These are phyloP conservation scores for Aureobasidium sp. DNA, from an alignment of 2,329 filamentous ascomycete species.

Conservation along the genomic window DNA sequence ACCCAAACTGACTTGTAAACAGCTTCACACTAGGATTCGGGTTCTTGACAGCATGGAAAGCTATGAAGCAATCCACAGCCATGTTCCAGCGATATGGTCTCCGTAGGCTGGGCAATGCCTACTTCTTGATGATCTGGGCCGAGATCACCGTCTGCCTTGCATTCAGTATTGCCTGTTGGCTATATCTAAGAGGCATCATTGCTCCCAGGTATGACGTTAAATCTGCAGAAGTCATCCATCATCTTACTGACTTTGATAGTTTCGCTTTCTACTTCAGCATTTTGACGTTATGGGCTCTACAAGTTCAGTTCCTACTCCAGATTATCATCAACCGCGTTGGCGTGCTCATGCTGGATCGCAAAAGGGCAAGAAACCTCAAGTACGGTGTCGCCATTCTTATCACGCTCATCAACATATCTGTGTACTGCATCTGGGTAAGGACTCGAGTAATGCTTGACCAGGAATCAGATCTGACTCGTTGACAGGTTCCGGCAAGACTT, in stretches of 20 bases:
- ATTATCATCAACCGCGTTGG: conserved; percentile 31
- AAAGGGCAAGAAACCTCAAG: conserved; percentile 26
- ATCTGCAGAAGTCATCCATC: no score
- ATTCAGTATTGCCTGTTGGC: conserved; percentile 34
- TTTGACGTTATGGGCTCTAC: conserved; percentile 21
- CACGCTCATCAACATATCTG: conserved; percentile 27
- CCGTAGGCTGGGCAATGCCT: conserved; percentile 30
- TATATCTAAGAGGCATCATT: conserved; percentile 23
- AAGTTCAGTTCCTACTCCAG: conserved; percentile 21
- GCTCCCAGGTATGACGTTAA: background rate
- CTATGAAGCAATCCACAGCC: conserved; percentile 26
- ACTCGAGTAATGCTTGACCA: background rate
- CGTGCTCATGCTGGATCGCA: conserved; percentile 19
- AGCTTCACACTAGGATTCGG: conserved; percentile 29
- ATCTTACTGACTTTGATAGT: background rate
- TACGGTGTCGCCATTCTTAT: conserved; percentile 29
- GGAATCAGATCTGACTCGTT: background rate
- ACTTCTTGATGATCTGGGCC: conserved; percentile 40
- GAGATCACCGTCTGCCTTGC: conserved; percentile 36
- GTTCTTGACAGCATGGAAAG: conserved; percentile 32
- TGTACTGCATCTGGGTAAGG: conserved; percentile 25
- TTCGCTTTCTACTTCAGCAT: conserved; percentile 9
- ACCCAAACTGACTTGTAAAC: background rate
- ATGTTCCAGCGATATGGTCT: conserved; percentile 18
- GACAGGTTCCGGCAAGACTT: conserved; percentile 26